Evolutionary conservation across 83 land plant genomes (phyloP).

Genomic region (Picea mariana): DNA sequence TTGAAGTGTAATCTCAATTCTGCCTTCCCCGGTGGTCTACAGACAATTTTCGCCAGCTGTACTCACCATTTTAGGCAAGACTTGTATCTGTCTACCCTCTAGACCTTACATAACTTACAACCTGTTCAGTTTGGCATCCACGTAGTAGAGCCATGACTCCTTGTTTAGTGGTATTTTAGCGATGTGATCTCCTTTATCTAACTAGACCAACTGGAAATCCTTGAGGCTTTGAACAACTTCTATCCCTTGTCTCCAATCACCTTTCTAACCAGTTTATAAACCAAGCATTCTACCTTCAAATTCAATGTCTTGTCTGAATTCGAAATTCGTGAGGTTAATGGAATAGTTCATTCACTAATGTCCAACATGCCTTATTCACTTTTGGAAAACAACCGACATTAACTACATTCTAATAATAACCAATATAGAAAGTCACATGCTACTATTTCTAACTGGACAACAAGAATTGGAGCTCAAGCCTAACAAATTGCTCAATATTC

Average conservation of each 20-base stretch:
- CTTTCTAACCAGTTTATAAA: conserved; percentile 57
- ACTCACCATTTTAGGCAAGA: conserved; percentile 65
- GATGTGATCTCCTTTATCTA: conserved; percentile 45
- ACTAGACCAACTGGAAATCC: conserved; percentile 85
- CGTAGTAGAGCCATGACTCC: conserved; percentile 54
- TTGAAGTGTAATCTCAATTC: no score
- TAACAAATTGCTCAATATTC: background rate
- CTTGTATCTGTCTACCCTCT: conserved; percentile 90
- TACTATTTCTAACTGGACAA: no score
- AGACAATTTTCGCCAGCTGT: no score
- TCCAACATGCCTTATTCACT: no score
- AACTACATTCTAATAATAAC: no score
- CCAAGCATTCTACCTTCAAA: background rate
- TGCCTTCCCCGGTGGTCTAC: no score
- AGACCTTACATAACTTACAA: conserved; percentile 68
- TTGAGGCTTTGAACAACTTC: conserved; percentile 65
- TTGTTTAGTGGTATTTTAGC: conserved; percentile 84
- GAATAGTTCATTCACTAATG: background rate
- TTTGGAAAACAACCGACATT: no score
- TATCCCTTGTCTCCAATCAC: conserved; percentile 86
- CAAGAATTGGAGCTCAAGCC: no score
- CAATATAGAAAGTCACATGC: no score
- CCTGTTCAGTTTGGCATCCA: conserved; percentile 66
- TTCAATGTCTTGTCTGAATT: background rate
- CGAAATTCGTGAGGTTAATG: no score